Percentiles rank a stretch among this genome's conserved stretches.
These are phyloP conservation scores for Ceratocystis harringtonii DNA, from an alignment of 2,329 filamentous ascomycete genomes.

Conservation along the genomic window DNA sequence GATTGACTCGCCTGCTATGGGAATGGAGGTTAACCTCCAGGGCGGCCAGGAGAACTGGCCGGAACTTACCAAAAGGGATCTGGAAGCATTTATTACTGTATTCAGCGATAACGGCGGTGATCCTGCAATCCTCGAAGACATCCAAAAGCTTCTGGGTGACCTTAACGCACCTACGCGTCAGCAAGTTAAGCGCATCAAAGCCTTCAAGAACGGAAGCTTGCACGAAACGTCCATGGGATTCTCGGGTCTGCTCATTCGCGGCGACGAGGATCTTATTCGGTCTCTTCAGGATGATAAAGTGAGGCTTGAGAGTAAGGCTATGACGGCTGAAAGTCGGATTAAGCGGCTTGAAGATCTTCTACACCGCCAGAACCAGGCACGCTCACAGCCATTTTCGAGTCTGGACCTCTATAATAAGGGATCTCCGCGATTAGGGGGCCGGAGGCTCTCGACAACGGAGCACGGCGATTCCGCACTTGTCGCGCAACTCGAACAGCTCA, in stretches of 20 bases:
- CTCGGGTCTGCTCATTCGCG: conserved; percentile 69
- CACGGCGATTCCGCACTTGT: not conserved
- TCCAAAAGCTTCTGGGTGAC: conserved; percentile 63
- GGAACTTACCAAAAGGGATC: conserved; percentile 54
- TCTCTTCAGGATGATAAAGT: conserved; percentile 71
- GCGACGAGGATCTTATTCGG: conserved; percentile 68
- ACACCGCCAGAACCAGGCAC: conserved; percentile 58
- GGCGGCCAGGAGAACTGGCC: conserved; percentile 78
- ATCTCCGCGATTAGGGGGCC: conserved; percentile 31
- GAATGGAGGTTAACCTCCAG: conserved; percentile 72
- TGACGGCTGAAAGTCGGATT: conserved; percentile 76
- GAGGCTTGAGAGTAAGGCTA: conserved; percentile 57
- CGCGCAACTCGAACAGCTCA: conserved; percentile 36
- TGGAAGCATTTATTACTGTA: conserved; percentile 56
- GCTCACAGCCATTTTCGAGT: conserved; percentile 37
- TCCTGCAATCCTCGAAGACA: conserved; percentile 50
- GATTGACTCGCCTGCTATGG: conserved; percentile 53
- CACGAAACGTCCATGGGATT: conserved; percentile 81
- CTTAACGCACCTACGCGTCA: conserved; percentile 71
- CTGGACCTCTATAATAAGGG: conserved; percentile 20
- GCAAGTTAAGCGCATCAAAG: conserved; percentile 72
- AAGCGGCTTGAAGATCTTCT: conserved; percentile 82
- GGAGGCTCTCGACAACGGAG: conserved; percentile 26
- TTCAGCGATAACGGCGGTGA: conserved; percentile 53
- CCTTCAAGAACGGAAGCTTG: conserved; percentile 91